phyloP scores from a whole-genome alignment of 441 rosid species.

The Dalechampia spathulata region DNA sequence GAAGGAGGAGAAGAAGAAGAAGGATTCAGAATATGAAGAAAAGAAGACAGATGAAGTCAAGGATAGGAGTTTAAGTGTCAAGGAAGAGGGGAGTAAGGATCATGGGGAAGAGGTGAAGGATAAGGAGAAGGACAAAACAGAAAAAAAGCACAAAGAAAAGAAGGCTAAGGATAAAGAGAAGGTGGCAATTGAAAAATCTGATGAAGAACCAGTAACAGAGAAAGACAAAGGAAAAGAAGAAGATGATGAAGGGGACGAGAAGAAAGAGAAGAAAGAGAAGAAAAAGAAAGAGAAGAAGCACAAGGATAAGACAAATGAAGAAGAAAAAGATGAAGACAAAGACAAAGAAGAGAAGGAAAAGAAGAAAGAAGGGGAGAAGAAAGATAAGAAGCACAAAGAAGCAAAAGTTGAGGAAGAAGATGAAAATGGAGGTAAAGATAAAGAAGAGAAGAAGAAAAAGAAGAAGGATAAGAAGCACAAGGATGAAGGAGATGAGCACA shows the following conservation, averaged over 20 bases:
- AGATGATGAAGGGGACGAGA: slow-evolving; percentile 9
- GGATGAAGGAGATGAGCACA: slow-evolving; percentile 13
- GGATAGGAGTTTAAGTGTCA: slow-evolving; percentile 3
- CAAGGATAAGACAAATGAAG: slow-evolving; percentile 12
- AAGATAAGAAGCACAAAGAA: neutral
- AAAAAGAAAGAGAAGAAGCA: slow-evolving; percentile 16
- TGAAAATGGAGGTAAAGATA: neutral
- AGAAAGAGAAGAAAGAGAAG: slow-evolving; percentile 16
- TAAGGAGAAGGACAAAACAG: slow-evolving; percentile 16
- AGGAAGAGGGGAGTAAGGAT: slow-evolving; percentile 4
- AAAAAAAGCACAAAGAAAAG: slow-evolving; percentile 10
- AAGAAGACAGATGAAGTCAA: slow-evolving; percentile 1
- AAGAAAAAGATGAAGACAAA: slow-evolving; percentile 2
- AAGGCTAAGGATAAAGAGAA: slow-evolving; percentile 4
- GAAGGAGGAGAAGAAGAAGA: slow-evolving; percentile 7
- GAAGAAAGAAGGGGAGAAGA: neutral
- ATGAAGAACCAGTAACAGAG: slow-evolving; percentile 9
- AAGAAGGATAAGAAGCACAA: neutral
- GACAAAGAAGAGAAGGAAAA: slow-evolving; percentile 11
- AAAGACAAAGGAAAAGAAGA: neutral
- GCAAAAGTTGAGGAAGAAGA: slow-evolving; percentile 9
- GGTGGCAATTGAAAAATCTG: neutral
- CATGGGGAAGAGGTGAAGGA: slow-evolving; percentile 15
- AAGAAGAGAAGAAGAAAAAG: slow-evolving; percentile 11
- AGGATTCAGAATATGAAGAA: neutral